These are phyloP conservation scores for Globisporangium paddicum DNA, from an alignment of 352 stramenopile genomes.

Conservation along the genomic window DNA sequence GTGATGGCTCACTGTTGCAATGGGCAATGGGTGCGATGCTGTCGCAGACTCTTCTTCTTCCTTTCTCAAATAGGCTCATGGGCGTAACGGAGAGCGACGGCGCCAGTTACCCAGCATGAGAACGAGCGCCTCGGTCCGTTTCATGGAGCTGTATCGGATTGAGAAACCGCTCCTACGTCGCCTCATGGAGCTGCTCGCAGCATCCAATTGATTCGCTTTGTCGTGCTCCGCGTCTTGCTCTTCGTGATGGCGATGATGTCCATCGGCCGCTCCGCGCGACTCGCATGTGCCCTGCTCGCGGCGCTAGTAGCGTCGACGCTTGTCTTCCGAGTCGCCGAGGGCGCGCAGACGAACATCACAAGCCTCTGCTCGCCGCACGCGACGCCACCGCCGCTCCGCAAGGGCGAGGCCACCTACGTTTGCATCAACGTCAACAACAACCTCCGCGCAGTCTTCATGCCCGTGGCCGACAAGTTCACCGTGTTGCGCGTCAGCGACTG, in stretches of 20 bases:
- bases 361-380: conserved; percentile 57
- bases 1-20: not conserved
- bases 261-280: not conserved
- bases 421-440: conserved; percentile 78
- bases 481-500: conserved; percentile 69
- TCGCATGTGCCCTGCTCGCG: not conserved
- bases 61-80: too few species aligned
- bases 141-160: not conserved
- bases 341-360: conserved; percentile 45
- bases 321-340: conserved; percentile 6
- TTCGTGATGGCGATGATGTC: not conserved
- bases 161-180: not conserved
- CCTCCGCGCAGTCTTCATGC: conserved; percentile 73
- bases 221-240: not conserved
- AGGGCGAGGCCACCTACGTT: conserved; percentile 60
- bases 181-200: not conserved
- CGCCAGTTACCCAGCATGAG: not conserved
- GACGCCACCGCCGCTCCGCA: conserved; percentile 40
- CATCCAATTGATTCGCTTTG: not conserved
- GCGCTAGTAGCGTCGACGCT: not conserved
- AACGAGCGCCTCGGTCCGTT: not conserved
- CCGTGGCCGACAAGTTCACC: conserved; percentile 70
- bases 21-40: not conserved
- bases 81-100: not conserved
- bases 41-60: not conserved